These are phyloP conservation scores for Ganoderma lingzhi DNA, from an alignment of 1,284 basidiomycete species.

Conservation along the genomic window DNA sequence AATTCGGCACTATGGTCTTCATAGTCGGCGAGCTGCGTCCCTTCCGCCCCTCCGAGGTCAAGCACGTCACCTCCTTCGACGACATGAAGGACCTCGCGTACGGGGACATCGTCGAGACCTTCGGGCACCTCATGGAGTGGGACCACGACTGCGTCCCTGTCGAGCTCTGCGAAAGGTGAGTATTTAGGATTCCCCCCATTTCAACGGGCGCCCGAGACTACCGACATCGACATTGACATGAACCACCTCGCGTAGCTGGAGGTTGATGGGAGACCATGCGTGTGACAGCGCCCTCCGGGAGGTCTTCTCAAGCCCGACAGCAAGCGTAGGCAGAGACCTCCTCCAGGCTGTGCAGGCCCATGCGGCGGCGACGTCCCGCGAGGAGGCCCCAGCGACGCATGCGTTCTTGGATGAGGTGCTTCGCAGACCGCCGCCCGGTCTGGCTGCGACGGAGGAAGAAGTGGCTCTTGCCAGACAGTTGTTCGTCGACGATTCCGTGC, in stretches of 20 bases:
- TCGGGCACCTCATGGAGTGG: constrained; percentile 36
- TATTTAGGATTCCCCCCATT: background rate
- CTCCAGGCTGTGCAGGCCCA: constrained; percentile 37
- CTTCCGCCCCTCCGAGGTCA: constrained; percentile 17
- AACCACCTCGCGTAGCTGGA: constrained; percentile 30
- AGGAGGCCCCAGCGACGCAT: constrained; percentile 30
- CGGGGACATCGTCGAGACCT: constrained; percentile 27
- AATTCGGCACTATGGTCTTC: constrained; percentile 14
- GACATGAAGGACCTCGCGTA: constrained; percentile 6
- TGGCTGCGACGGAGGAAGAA: constrained; percentile 38
- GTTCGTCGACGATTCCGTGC: constrained; percentile 49
- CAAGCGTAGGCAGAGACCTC: constrained; percentile 40
- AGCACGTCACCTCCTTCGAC: constrained; percentile 12
- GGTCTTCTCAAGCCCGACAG: constrained; percentile 35
- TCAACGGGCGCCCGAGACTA: too few species aligned
- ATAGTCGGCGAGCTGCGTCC: constrained; percentile 11
- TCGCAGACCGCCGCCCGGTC: constrained; percentile 35
- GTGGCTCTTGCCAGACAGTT: constrained; percentile 40
- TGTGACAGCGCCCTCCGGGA: constrained; percentile 42
- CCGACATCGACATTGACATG: background rate
- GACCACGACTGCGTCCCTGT: constrained; percentile 35
- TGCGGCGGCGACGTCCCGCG: constrained; percentile 26
- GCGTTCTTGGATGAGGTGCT: constrained; percentile 38
- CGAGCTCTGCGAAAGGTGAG: constrained; percentile 28
- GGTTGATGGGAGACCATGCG: constrained; percentile 34